A percentile compares a stretch with the other conserved stretches of the same genome.
Conservation (phyloP, 2,329 filamentous ascomycete genomes). For the Didymella pomorum region DNA sequence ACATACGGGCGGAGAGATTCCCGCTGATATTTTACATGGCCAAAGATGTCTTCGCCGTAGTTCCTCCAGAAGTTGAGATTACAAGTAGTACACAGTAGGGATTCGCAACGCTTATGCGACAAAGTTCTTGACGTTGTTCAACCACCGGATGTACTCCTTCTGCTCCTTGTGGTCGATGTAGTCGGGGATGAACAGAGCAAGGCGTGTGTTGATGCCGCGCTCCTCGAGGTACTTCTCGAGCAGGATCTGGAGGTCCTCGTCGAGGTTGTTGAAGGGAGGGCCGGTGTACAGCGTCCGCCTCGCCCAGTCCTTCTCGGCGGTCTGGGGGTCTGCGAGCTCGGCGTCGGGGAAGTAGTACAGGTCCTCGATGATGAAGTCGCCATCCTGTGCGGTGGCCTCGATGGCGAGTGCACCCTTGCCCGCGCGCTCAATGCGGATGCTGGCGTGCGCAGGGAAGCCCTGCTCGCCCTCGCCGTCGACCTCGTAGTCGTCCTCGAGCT, state of each 20-base stretch:
- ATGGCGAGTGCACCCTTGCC: slow-evolving; percentile 85
- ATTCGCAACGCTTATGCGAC: slow-evolving; percentile 62
- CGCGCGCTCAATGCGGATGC: slow-evolving; percentile 87
- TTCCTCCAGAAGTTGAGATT: slow-evolving; percentile 23
- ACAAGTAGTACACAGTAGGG: slow-evolving; percentile 31
- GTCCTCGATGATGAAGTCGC: slow-evolving; percentile 86
- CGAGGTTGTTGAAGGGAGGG: slow-evolving; percentile 90
- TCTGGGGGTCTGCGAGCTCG: slow-evolving; percentile 77
- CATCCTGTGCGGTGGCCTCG: slow-evolving; percentile 85
- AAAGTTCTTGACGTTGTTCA: slow-evolving; percentile 85
- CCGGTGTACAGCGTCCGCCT: slow-evolving; percentile 85
- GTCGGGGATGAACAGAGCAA: slow-evolving; percentile 91
- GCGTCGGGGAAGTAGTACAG: slow-evolving; percentile 85
- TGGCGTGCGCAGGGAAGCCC: slow-evolving; percentile 81
- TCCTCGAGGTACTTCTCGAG: slow-evolving; percentile 95
- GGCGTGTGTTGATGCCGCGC: slow-evolving; percentile 84
- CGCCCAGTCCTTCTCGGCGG: slow-evolving; percentile 78
- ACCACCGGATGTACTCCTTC: slow-evolving; percentile 92
- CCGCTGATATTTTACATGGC: slow-evolving; percentile 40
- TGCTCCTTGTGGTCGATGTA: slow-evolving; percentile 99
- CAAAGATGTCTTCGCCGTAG: slow-evolving; percentile 12
- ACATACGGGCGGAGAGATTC: slow-evolving; percentile 16
- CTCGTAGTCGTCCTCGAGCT: slow-evolving; percentile 64
- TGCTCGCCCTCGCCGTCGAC: slow-evolving; percentile 58
- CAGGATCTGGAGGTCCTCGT: slow-evolving; percentile 92